Evolutionary conservation across 2,329 filamentous ascomycete species (phyloP), one percentile per base, ranked within the genome.

Genomic region (Sodiomyces alkalinus): DNA sequence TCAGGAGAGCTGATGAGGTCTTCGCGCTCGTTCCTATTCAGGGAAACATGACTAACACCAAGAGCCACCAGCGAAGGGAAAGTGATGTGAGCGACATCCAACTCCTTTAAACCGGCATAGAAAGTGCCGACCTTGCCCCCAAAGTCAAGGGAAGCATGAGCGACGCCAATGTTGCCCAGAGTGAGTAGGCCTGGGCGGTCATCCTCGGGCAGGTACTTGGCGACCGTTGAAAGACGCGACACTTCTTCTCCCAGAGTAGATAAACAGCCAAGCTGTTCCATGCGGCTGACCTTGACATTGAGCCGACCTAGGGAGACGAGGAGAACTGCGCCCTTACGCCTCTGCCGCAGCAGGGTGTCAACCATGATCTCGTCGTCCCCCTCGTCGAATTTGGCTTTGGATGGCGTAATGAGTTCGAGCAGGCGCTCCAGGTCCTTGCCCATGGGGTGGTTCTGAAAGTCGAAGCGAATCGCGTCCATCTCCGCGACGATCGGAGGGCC

Each of bases 121-220:
- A 77, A 56, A 18, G 53, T 57, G 0, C 90, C 90, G 31, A 94
- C 60, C 19, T 68, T 63, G 3, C 74, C 67, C 23, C 75, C 77
- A 27, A 87, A 48, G 23, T 79, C 67, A 7, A 81, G 52, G 16
- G 62, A 58, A 7, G 68, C 52, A 17, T 76, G 64, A 6, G 82
- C 41, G 12, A 73, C 69, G 29, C 73, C 68, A 29, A 94, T 50
- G 17, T 72, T 60, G 1, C 67, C 62, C 20, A 98, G 59, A 0
- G 77, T 85, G 20, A 98, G 60, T 13, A 96, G 60, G 0, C 90
- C 90, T 3, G 90, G 90, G 2, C 86, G 71, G 42, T 98, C 87
- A 50, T 98, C 90, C 41, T 98, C 87, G 0, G 90, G 87, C 3
- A 98, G 63, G 47, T 96, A 96, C 47, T 94, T 96, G 6, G 87